These are phyloP conservation scores for Alternaria atra DNA, from an alignment of 2,329 filamentous ascomycete species.

Conservation along the genomic window DNA sequence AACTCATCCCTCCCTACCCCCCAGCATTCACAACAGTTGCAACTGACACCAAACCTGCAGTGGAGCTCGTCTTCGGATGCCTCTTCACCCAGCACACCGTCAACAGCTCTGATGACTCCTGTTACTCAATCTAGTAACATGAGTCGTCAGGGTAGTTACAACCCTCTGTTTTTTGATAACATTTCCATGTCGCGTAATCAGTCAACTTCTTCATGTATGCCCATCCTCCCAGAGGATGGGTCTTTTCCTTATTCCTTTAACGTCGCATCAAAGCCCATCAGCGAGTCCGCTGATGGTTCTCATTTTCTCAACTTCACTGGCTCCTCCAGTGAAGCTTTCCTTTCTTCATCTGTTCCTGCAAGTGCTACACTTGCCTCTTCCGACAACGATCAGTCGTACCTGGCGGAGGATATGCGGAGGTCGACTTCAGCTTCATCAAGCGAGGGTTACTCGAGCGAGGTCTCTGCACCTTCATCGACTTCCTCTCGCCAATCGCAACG, in stretches of 20 bases:
- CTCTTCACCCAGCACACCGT: conserved; percentile 50
- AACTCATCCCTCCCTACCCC: conserved; percentile 32
- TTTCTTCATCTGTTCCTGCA: conserved; percentile 42
- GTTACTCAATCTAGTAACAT: conserved; percentile 53
- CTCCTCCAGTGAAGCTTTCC: conserved; percentile 50
- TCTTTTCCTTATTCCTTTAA: conserved; percentile 46
- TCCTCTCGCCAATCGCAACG: conserved; percentile 59
- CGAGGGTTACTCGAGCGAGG: conserved; percentile 54
- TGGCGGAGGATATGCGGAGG: conserved; percentile 61
- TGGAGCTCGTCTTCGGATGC: conserved; percentile 46
- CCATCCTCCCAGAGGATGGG: conserved; percentile 49
- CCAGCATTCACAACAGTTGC: conserved; percentile 34
- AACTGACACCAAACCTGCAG: conserved; percentile 44
- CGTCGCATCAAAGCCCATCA: conserved; percentile 48
- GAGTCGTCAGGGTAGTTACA: conserved; percentile 58
- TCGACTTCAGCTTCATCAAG: conserved; percentile 54
- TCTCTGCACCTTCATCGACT: conserved; percentile 55
- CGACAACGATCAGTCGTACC: conserved; percentile 41
- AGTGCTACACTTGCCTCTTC: conserved; percentile 48
- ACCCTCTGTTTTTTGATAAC: conserved; percentile 52
- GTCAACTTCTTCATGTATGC: conserved; percentile 52
- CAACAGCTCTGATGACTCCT: conserved; percentile 49
- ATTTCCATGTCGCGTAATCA: conserved; percentile 57
- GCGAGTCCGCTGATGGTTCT: conserved; percentile 42
- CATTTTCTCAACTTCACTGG: conserved; percentile 45